Percentiles rank a stretch among this genome's conserved stretches.
These are phyloP conservation scores for Blepharisma japonicum DNA, from an alignment of 73 alveolate species.

Conservation along the genomic window DNA sequence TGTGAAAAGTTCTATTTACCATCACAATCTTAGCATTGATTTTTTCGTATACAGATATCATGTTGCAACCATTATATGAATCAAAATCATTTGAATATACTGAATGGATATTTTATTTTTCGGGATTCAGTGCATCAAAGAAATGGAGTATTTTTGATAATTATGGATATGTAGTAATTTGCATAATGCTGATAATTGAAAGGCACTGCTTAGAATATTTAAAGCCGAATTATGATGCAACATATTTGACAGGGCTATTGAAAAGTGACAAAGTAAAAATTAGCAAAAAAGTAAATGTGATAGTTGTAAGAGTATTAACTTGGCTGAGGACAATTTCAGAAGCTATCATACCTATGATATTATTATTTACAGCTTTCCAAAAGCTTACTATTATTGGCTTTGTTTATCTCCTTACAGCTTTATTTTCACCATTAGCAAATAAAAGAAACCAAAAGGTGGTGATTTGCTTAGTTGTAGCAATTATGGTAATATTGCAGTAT, in stretches of 20 bases:
- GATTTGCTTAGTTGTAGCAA: not conserved
- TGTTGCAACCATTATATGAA: not conserved
- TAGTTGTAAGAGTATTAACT: not conserved
- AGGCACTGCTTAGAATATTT: conserved; percentile 2
- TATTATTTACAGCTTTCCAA: not conserved
- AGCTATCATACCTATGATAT: not conserved
- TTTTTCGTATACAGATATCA: not conserved
- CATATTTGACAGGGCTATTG: no score
- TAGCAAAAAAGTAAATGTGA: not conserved
- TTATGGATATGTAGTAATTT: conserved; percentile 15
- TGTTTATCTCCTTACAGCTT: not conserved
- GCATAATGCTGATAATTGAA: conserved; percentile 13
- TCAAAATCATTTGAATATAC: not conserved
- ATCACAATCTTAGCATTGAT: not conserved
- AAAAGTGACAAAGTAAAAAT: not conserved
- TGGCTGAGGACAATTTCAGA: not conserved
- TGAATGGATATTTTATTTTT: not conserved
- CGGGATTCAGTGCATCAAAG: not conserved
- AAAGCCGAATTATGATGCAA: no score
- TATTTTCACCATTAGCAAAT: not conserved
- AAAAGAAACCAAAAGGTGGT: not conserved
- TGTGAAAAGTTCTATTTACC: not conserved
- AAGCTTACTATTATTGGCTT: not conserved
- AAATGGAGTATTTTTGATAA: not conserved
- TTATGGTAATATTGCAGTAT: not conserved